Evolutionary conservation across 306 rosid genomes (phyloP), one percentile per base, ranked within the genome.

Genomic region (Crataegus laevigata): DNA sequence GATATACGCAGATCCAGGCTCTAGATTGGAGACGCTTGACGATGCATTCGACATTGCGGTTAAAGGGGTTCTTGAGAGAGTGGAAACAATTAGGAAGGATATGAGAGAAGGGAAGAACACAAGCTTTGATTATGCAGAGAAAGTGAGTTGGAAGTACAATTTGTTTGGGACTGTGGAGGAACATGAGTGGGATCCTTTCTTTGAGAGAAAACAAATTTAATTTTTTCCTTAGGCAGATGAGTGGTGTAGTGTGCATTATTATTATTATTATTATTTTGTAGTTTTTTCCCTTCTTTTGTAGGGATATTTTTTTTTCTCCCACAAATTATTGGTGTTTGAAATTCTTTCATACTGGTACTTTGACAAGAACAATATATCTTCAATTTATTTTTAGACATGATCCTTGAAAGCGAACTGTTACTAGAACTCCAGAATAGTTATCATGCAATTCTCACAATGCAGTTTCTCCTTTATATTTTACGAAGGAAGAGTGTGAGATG

Each of bases 31-130:
- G 71, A 70, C 55, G 3, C 38, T 80, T 15, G 86, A 81, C 30
- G 87, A 85, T 79, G 87, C 89, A 12, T 87, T 87, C 65, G 91
- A 87, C 61, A 11, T 83, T 3, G 40, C 89, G 38, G 66, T 85
- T 11, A 68, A 83, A 28, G 80, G 77, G n/a, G 85, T 88, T 30
- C 72, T 85, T 59, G 78, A 81, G 22, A 85, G 84, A 73, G 83
- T 83, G 40, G 76, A 73, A 13, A 76, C 22, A 25, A 50, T 78
- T 4, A 78, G 83, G 68, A 81, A n/a, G 69, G 81, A 75, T 34
- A 78, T 73, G 65, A 24, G 40, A 25, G 80, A 78, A 17, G 84
- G 82, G 34, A 80, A 77, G 65, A 71, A 71, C 55, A 65, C 74
- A 0, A 79, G 86, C 22, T 69, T 68, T 34, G 81, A 38, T 74